phyloP scores from a whole-genome alignment of 768 basidiomycete species.

The Erythrobasidium yunnanense region DNA sequence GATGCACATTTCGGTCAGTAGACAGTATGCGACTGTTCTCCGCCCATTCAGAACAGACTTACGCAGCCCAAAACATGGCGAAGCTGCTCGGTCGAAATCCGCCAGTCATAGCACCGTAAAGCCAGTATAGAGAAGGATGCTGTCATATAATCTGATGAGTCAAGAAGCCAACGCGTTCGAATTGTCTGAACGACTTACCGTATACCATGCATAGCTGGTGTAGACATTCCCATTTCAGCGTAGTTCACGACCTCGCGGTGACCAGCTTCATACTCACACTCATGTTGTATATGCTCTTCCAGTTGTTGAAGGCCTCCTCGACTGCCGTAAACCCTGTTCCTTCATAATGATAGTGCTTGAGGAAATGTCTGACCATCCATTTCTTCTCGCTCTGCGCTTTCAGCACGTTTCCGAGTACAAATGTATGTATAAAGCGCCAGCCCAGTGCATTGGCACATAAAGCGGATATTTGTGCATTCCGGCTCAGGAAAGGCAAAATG shows the following conservation, averaged over 20 bases:
- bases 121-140: conserved; percentile 76
- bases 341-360: conserved; percentile 77
- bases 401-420: conserved; percentile 73
- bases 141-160: conserved; percentile 40
- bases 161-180: too few relatives aligned
- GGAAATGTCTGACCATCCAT: conserved; percentile 81
- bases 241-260: neutral
- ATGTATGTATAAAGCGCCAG: conserved; percentile 80
- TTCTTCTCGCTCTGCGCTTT: conserved; percentile 73
- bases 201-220: conserved; percentile 13
- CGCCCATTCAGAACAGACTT: conserved; percentile 40
- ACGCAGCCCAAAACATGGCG: conserved; percentile 80
- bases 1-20: neutral
- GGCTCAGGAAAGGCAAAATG: conserved; percentile 54
- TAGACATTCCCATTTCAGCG: too few relatives aligned
- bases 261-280: conserved; percentile 62
- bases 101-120: conserved; percentile 91
- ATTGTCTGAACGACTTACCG: neutral
- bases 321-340: conserved; percentile 62
- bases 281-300: conserved; percentile 85
- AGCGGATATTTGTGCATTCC: conserved; percentile 49
- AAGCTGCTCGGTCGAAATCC: conserved; percentile 71
- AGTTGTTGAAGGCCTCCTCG: conserved; percentile 87
- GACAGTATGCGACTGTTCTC: conserved; percentile 1
- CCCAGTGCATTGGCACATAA: conserved; percentile 70